Conservation (phyloP, 495 filamentous ascomycete species). For the Penicillium dipodomyicola region DNA sequence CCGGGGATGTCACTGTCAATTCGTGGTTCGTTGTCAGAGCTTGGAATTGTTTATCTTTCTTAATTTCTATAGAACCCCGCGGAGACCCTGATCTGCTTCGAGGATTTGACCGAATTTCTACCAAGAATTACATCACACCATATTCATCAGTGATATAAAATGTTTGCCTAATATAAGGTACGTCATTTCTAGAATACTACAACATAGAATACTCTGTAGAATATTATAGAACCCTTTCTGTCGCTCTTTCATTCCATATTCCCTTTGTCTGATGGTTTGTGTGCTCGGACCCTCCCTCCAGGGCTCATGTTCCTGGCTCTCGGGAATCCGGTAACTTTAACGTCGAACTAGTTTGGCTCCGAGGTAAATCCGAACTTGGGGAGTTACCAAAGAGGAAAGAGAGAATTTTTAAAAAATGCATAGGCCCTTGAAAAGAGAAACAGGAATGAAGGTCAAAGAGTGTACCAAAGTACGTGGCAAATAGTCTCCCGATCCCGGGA, state of each 20-base stretch:
- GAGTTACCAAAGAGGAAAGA: background rate
- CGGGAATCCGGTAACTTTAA: slow-evolving; percentile 6
- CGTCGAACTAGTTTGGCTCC: background rate
- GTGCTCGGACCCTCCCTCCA: slow-evolving; percentile 4
- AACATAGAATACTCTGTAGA: no score
- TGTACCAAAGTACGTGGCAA: slow-evolving; percentile 5
- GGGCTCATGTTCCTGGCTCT: slow-evolving; percentile 5
- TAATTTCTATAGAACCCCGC: background rate
- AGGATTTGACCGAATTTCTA: background rate
- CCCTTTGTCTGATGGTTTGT: slow-evolving; percentile 3
- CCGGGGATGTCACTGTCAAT: slow-evolving; percentile 9
- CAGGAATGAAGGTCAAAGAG: background rate
- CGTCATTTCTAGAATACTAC: background rate
- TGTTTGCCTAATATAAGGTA: background rate
- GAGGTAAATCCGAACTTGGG: background rate
- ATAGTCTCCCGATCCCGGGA: slow-evolving; percentile 12
- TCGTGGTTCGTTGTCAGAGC: background rate
- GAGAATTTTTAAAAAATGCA: background rate
- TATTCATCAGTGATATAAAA: background rate
- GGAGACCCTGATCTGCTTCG: background rate
- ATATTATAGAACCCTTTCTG: no score
- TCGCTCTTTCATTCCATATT: background rate
- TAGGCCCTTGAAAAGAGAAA: background rate
- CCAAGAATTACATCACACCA: background rate
- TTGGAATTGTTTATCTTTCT: background rate